Conservation (phyloP, 1,284 basidiomycete genomes). For the Ustilago xerochloae region DNA sequence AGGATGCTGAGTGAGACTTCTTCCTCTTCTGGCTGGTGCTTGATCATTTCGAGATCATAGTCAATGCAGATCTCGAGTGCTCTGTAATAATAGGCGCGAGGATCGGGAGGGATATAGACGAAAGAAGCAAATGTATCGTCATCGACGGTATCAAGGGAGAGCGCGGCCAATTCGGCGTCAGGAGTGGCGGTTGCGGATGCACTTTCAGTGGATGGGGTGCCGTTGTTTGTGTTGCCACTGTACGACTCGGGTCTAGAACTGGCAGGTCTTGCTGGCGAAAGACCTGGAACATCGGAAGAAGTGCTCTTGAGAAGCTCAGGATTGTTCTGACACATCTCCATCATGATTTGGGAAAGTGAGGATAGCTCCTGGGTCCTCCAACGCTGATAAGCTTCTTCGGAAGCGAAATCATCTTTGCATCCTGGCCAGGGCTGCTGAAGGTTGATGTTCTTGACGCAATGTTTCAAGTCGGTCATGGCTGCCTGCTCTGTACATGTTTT, state of each 20-base stretch:
- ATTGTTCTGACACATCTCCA: slow-evolving; percentile 86
- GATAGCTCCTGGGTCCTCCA: slow-evolving; percentile 88
- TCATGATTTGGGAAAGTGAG: slow-evolving; percentile 85
- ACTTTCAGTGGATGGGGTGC: slow-evolving; percentile 17
- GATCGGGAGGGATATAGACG: slow-evolving; percentile 90
- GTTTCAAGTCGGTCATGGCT: slow-evolving; percentile 72
- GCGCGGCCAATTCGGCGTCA: slow-evolving; percentile 32
- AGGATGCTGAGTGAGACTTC: slow-evolving; percentile 95
- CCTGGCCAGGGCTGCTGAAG: slow-evolving; percentile 86
- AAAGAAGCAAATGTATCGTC: slow-evolving; percentile 68
- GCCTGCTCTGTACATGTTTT: slow-evolving; percentile 77
- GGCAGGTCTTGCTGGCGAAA: slow-evolving; percentile 11
- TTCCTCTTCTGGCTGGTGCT: slow-evolving; percentile 90
- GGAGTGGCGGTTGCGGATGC: slow-evolving; percentile 16
- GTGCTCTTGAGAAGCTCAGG: slow-evolving; percentile 84
- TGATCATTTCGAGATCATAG: slow-evolving; percentile 88
- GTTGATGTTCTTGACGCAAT: slow-evolving; percentile 89
- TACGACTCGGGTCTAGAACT: slow-evolving; percentile 26
- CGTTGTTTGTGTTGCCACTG: not conserved
- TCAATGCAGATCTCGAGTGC: slow-evolving; percentile 86
- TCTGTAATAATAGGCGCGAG: slow-evolving; percentile 83
- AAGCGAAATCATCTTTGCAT: slow-evolving; percentile 83
- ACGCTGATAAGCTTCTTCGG: slow-evolving; percentile 81
- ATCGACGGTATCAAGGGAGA: slow-evolving; percentile 36
- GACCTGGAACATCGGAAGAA: slow-evolving; percentile 32